Evolutionary conservation across 1,284 basidiomycete genomes (phyloP).

Genomic region (Leccinum fuscescens): DNA sequence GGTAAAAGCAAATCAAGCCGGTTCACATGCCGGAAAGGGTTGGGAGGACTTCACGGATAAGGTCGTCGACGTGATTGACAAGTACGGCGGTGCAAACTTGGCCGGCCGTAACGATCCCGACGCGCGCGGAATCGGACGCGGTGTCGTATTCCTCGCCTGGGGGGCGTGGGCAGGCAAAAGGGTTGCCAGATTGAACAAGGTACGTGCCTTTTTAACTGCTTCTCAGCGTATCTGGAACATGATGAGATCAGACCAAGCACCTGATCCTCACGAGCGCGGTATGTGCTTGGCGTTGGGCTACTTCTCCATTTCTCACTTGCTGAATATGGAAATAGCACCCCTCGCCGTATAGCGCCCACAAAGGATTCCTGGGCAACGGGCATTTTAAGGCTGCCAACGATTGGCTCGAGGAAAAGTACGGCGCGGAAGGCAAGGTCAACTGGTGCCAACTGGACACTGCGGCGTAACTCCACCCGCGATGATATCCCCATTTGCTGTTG

Average conservation of each 20-base stretch:
- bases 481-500: constrained; percentile 27
- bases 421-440: constrained; percentile 66
- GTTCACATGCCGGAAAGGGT: constrained; percentile 82
- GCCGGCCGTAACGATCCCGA: constrained; percentile 39
- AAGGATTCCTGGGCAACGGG: constrained; percentile 88
- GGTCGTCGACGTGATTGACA: constrained; percentile 67
- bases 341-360: constrained; percentile 75
- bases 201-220: constrained; percentile 34
- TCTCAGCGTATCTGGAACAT: constrained; percentile 18
- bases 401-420: constrained; percentile 78
- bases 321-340: constrained; percentile 58
- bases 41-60: constrained; percentile 85
- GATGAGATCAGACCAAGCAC: constrained; percentile 66
- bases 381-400: constrained; percentile 88
- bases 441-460: constrained; percentile 59
- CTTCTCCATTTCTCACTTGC: constrained; percentile 23
- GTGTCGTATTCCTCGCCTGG: constrained; percentile 89
- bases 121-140: constrained; percentile 56
- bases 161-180: constrained; percentile 86
- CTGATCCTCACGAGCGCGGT: constrained; percentile 81
- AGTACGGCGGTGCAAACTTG: constrained; percentile 76
- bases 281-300: constrained; percentile 31
- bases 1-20: constrained; percentile 72
- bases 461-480: constrained; percentile 20
- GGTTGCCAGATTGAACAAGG: constrained; percentile 77